These are phyloP conservation scores for Guyanaporus albipodus DNA, from an alignment of 768 basidiomycete species.

Conservation along the genomic window DNA sequence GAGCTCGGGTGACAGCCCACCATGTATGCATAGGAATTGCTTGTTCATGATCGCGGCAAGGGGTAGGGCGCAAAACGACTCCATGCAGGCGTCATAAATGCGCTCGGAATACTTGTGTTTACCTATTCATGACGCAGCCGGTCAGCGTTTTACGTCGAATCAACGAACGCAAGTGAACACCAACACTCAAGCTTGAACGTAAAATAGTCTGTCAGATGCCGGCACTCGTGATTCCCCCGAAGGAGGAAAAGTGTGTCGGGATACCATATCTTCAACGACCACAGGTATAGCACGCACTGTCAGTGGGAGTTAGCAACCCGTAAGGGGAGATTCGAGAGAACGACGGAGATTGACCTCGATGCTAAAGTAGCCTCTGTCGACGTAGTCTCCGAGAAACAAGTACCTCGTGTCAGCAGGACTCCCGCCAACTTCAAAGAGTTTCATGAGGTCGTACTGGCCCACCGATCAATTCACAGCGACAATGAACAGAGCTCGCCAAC, in stretches of 20 bases:
- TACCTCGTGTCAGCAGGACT: conserved; percentile 93
- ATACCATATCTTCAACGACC: conserved; percentile 99
- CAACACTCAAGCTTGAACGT: conserved; percentile 98
- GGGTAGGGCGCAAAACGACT: conserved; percentile 92
- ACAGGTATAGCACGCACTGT: conserved; percentile 95
- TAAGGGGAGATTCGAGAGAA: too few relatives aligned
- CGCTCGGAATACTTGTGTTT: conserved; percentile 98
- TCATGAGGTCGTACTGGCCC: conserved; percentile 86
- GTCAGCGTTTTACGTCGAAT: conserved; percentile 4
- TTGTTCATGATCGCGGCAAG: conserved; percentile 99
- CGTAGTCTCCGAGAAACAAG: conserved; percentile 90
- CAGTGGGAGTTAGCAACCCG: not conserved
- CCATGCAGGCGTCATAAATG: conserved; percentile 97
- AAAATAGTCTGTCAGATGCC: conserved; percentile 97
- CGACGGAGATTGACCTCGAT: conserved; percentile 59
- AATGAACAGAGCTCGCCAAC: conserved; percentile 26
- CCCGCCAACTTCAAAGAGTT: conserved; percentile 90
- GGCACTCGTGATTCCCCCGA: conserved; percentile 98
- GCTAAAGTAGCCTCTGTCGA: conserved; percentile 91
- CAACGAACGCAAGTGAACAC: conserved; percentile 27
- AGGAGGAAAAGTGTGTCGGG: conserved; percentile 94
- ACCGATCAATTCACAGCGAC: conserved; percentile 16
- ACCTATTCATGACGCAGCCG: conserved; percentile 43
- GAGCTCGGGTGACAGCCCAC: conserved; percentile 92
- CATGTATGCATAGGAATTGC: conserved; percentile 98